These are phyloP conservation scores for Magnolia changhungtana DNA, from an alignment of 164 flowering plant species.

Conservation along the genomic window DNA sequence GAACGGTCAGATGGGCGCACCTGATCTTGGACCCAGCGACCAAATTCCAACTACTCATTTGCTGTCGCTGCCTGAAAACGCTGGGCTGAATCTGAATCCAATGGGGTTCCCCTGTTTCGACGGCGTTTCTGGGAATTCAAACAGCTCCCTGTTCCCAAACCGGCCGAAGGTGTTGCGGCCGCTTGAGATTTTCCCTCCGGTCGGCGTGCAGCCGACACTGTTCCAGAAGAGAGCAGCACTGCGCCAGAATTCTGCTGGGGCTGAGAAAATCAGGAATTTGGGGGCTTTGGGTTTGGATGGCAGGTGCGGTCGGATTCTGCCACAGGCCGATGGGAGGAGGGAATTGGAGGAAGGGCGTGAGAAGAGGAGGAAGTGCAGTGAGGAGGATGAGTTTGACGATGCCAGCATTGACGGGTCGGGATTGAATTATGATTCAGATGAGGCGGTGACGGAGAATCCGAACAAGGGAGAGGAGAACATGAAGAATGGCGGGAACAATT, in stretches of 20 bases:
- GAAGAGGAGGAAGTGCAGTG: slow-evolving; percentile 38
- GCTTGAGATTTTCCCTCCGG: slow-evolving; percentile 47
- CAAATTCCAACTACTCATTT: slow-evolving; percentile 33
- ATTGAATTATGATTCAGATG: slow-evolving; percentile 83
- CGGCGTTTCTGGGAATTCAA: slow-evolving; percentile 33
- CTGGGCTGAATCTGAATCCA: slow-evolving; percentile 12
- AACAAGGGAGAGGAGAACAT: slow-evolving; percentile 27
- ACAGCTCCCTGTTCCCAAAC: slow-evolving; percentile 26
- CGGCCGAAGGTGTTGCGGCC: slow-evolving; percentile 53
- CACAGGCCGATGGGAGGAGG: slow-evolving; percentile 14
- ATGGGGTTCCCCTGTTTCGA: slow-evolving; percentile 21
- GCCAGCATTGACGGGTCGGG: slow-evolving; percentile 54
- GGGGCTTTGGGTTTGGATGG: not conserved
- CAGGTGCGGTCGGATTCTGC: not conserved
- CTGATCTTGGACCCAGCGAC: slow-evolving; percentile 31
- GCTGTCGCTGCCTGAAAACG: slow-evolving; percentile 33
- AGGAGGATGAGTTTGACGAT: slow-evolving; percentile 52
- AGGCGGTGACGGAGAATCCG: slow-evolving; percentile 24
- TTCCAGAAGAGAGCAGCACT: slow-evolving; percentile 71
- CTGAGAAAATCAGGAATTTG: not conserved
- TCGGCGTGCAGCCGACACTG: slow-evolving; percentile 63
- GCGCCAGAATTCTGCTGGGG: slow-evolving; percentile 37
- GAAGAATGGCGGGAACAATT: slow-evolving; percentile 30
- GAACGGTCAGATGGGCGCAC: slow-evolving; percentile 30
- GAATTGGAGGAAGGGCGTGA: slow-evolving; percentile 27